Conservation (phyloP, 2,329 filamentous ascomycete species). For the Coniella lustricola region DNA sequence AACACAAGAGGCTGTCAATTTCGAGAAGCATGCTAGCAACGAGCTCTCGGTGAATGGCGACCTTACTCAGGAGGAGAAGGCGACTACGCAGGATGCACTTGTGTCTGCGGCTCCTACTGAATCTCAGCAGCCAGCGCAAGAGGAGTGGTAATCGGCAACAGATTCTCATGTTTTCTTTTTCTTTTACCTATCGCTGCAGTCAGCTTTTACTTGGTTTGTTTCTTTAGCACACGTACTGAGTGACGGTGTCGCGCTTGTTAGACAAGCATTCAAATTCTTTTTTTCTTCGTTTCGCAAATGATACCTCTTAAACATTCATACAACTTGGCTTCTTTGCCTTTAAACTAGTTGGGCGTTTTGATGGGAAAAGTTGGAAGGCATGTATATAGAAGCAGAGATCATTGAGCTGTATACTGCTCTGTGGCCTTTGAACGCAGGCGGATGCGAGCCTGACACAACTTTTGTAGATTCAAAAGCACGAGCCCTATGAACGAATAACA, state of each 20-base stretch:
- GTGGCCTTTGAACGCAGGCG: not conserved
- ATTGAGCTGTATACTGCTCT: constrained; percentile 10
- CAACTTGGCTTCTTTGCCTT: not conserved
- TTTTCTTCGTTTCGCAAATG: constrained; percentile 12
- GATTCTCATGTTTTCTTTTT: not conserved
- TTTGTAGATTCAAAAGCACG: not conserved
- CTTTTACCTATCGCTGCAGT: not conserved
- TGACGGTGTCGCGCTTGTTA: constrained; percentile 1
- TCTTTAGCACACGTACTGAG: constrained; percentile 7
- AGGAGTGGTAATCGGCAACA: constrained; percentile 4
- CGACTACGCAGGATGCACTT: too few relatives aligned
- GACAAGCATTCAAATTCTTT: constrained; percentile 10
- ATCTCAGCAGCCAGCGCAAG: not conserved
- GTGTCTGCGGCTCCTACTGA: not conserved
- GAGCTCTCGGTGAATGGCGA: not conserved
- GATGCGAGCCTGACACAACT: not conserved
- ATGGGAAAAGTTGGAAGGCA: not conserved
- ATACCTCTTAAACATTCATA: constrained; percentile 13
- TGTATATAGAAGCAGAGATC: not conserved
- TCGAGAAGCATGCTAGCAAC: too few relatives aligned
- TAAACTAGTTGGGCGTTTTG: not conserved
- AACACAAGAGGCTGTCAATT: too few relatives aligned
- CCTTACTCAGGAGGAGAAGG: not conserved
- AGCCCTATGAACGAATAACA: too few relatives aligned
- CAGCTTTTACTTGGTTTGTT: not conserved